Evolutionary conservation across 805 yeast genomes (phyloP).

Genomic region (Ogataea polymorpha): DNA sequence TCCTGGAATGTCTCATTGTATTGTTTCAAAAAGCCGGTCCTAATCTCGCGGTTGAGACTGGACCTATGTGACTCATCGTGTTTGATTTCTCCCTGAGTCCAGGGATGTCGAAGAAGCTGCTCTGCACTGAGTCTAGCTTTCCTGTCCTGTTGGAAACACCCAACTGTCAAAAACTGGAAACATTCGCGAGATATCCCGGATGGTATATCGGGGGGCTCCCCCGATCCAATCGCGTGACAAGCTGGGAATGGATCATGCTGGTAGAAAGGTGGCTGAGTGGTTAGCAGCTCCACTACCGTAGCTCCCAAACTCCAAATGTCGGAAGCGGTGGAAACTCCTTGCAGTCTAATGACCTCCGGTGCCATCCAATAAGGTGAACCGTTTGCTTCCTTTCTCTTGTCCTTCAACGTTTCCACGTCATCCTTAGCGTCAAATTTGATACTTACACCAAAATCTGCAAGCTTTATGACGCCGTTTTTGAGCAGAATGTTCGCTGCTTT

Average conservation of each 20-base stretch:
- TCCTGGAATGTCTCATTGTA: constrained; percentile 19
- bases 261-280: constrained; percentile 86
- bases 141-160: constrained; percentile 74
- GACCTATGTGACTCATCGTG: constrained; percentile 4
- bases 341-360: constrained; percentile 84
- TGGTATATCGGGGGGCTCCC: constrained; percentile 70
- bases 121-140: constrained; percentile 53
- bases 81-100: constrained; percentile 41
- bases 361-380: constrained; percentile 99
- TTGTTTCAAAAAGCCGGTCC: constrained; percentile 10
- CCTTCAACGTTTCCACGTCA: constrained; percentile 47
- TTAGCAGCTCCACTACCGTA: constrained; percentile 82
- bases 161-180: constrained; percentile 52
- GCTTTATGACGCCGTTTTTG: constrained; percentile 54
- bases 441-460: constrained; percentile 80
- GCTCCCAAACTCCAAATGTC: constrained; percentile 96
- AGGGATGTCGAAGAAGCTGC: constrained; percentile 53
- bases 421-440: constrained; percentile 66
- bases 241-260: constrained; percentile 75
- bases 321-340: constrained; percentile 82
- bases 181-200: constrained; percentile 24
- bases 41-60: constrained; percentile 5
- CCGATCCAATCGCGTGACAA: constrained; percentile 77
- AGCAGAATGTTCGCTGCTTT: constrained; percentile 72
- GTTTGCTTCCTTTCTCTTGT: constrained; percentile 44